Evolutionary conservation across 495 filamentous ascomycete species (phyloP).

Genomic region (Neurospora discreta): DNA sequence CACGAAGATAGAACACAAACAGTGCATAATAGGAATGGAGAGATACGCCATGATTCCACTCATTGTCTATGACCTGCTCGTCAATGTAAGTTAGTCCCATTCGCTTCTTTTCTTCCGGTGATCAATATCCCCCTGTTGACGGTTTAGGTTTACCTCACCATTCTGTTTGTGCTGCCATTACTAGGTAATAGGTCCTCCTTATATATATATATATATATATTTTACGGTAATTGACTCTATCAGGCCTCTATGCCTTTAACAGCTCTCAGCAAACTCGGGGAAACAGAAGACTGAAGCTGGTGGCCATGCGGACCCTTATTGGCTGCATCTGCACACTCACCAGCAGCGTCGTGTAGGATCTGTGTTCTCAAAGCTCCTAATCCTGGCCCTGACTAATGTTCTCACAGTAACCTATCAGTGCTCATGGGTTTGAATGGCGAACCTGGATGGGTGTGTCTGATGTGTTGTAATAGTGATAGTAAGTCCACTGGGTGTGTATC

Average conservation of each 20-base stretch:
- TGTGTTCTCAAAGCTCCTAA: background rate
- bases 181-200: slow-evolving; percentile 21
- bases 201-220: no score
- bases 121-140: slow-evolving; percentile 1
- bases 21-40: slow-evolving; percentile 44
- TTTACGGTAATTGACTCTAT: background rate
- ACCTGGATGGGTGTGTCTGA: slow-evolving; percentile 45
- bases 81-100: slow-evolving; percentile 28
- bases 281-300: slow-evolving; percentile 24
- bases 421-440: slow-evolving; percentile 41
- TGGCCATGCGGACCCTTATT: slow-evolving; percentile 38
- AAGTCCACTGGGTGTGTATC: slow-evolving; percentile 3
- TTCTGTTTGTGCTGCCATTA: slow-evolving; percentile 38
- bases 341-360: slow-evolving; percentile 34
- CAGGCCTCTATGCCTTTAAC: slow-evolving; percentile 32
- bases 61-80: slow-evolving; percentile 36
- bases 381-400: background rate
- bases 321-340: slow-evolving; percentile 36
- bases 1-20: slow-evolving; percentile 31
- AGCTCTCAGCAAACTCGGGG: slow-evolving; percentile 20
- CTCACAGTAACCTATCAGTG: slow-evolving; percentile 37
- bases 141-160: slow-evolving; percentile 39
- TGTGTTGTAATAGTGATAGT: slow-evolving; percentile 47
- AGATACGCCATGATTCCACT: slow-evolving; percentile 38
- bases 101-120: background rate